Evolutionary conservation across 768 basidiomycete species (phyloP).

Genomic region (Leucocoprinus birnbaumii): DNA sequence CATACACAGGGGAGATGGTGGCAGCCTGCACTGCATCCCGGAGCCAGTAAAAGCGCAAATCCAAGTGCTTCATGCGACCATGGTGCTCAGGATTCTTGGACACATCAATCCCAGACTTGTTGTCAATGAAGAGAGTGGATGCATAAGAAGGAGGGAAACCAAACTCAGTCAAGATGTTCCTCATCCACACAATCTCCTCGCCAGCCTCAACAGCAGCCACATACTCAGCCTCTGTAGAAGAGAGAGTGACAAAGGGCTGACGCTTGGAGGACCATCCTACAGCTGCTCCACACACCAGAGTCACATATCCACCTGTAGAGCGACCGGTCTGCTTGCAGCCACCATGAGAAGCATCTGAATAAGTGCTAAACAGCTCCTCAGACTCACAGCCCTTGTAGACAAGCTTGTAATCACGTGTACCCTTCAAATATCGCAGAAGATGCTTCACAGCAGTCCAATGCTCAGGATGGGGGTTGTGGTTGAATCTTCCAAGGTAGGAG

Average conservation of each 20-base stretch:
- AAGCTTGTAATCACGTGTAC: conserved; percentile 12
- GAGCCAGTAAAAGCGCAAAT: conserved; percentile 8
- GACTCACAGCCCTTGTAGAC: neutral
- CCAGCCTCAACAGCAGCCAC: conserved; percentile 25
- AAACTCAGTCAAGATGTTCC: conserved; percentile 23
- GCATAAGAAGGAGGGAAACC: conserved; percentile 8
- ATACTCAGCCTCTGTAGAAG: conserved; percentile 35
- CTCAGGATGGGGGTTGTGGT: neutral
- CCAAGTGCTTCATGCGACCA: conserved; percentile 9
- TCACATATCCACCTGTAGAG: neutral
- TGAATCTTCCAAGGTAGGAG: neutral
- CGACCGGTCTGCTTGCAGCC: conserved; percentile 5
- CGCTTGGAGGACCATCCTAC: conserved; percentile 14
- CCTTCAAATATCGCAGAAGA: conserved; percentile 6
- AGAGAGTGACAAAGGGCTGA: conserved; percentile 24
- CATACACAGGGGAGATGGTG: conserved; percentile 5
- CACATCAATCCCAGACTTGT: conserved; percentile 25
- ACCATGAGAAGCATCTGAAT: conserved; percentile 16
- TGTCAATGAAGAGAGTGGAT: conserved; percentile 22
- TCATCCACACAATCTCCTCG: conserved; percentile 24
- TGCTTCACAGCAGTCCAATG: conserved; percentile 4
- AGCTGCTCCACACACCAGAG: conserved; percentile 19
- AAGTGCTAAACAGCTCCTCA: conserved; percentile 8
- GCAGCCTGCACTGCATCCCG: neutral
- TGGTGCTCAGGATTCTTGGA: conserved; percentile 27